phyloP scores from a whole-genome alignment of 495 filamentous ascomycete genomes.

The Penicillium bovifimosum region DNA sequence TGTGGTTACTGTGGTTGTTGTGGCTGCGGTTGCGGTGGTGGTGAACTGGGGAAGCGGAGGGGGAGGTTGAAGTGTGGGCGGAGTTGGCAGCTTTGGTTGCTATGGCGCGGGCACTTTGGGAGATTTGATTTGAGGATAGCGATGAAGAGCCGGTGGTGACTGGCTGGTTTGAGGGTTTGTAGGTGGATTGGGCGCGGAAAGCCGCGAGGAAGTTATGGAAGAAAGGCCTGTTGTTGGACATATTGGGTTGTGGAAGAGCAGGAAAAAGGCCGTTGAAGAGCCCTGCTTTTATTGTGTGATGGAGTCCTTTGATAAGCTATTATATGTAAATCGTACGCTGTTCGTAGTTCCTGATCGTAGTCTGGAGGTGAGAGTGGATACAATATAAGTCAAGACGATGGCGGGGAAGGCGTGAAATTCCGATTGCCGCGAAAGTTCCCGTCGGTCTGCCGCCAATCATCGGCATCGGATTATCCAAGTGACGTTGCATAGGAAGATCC shows the following conservation, averaged over 20 bases:
- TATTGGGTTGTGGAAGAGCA: conserved; percentile 4
- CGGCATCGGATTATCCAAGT: conserved; percentile 18
- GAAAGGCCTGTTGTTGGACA: conserved; percentile 74
- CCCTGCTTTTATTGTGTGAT: too few relatives aligned
- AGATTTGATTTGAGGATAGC: conserved; percentile 31
- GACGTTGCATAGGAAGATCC: conserved; percentile 20
- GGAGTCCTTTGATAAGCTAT: too few relatives aligned
- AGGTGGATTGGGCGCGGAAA: conserved; percentile 61
- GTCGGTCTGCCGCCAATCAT: conserved; percentile 21
- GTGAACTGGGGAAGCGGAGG: conserved; percentile 2
- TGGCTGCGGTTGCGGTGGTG: conserved; percentile 12
- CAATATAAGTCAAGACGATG: neutral
- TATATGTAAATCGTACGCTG: too few relatives aligned
- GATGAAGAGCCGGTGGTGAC: conserved; percentile 21
- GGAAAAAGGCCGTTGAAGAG: too few relatives aligned
- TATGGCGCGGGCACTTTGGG: conserved; percentile 39
- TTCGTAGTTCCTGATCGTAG: too few relatives aligned
- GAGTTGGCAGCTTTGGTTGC: conserved; percentile 34
- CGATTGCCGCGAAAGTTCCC: conserved; percentile 17
- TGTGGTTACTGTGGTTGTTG: conserved; percentile 14
- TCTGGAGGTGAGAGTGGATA: neutral
- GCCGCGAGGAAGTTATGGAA: conserved; percentile 81
- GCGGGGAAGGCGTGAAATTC: neutral
- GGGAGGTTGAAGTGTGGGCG: conserved; percentile 5
- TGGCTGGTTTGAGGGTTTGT: conserved; percentile 36